Conservation (phyloP, 257 asterid species). For the Nyctanthes arbortristis region DNA sequence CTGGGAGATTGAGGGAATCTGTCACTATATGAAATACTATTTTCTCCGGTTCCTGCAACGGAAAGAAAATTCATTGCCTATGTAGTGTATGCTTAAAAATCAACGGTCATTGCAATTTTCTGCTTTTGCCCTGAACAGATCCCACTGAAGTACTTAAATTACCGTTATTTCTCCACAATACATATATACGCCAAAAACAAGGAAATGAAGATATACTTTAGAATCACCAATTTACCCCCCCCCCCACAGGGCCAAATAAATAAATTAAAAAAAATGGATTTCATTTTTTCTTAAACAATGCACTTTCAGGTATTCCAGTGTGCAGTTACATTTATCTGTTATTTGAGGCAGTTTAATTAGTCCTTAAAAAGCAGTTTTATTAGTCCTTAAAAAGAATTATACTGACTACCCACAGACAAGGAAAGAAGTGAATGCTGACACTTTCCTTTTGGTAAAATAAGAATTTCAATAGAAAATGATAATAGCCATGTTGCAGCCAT, state of each 20-base stretch:
- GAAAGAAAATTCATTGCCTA: conserved; percentile 18
- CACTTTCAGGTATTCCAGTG: background rate
- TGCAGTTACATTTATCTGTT: background rate
- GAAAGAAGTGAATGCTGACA: background rate
- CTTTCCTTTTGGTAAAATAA: background rate
- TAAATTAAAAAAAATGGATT: background rate
- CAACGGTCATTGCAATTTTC: background rate
- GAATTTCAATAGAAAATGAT: background rate
- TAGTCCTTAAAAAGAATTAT: background rate
- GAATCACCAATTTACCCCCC: background rate
- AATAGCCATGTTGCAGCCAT: background rate
- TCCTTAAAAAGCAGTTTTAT: too few species aligned
- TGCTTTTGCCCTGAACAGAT: background rate
- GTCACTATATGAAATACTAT: conserved; percentile 85
- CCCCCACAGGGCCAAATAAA: too few species aligned
- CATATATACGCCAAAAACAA: background rate
- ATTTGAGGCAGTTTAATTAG: too few species aligned
- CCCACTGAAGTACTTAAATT: background rate
- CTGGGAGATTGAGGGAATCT: conserved; percentile 74
- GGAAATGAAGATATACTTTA: background rate
- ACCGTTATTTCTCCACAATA: background rate
- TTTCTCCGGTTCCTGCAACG: conserved; percentile 68
- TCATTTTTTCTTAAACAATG: background rate
- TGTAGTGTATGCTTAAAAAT: conserved; percentile 3
- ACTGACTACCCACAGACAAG: background rate